Base-by-base conservation (phyloP, 306 rosid species). In the Calophaca sinica region DNA sequence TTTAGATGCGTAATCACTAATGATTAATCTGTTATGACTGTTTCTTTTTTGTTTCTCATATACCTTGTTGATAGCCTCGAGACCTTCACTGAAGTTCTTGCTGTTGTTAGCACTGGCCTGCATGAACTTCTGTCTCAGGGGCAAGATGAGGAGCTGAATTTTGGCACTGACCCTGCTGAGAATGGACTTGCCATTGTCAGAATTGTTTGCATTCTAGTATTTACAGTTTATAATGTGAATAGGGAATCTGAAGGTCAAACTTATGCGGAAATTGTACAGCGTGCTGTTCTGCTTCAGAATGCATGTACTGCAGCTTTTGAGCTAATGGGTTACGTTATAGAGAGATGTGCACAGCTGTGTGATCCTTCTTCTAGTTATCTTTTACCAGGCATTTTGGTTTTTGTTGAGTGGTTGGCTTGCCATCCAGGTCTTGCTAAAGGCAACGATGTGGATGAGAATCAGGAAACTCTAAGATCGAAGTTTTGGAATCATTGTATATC, bases 391-490 rank as follows among this genome's bases (percentile, higher is more conserved):
- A 84, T 93, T 79, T 81, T 93, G 45, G 88, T 93, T 65, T 88
- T 93, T 80, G 86, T 87, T 42, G 97, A 93, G 83, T 93, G 98
- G 98, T 85, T 93, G 86, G 96, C 98, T 20, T 89, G 92, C 76
- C 85, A 83, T 75, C 96, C 96, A 1, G 97, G 89, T 78, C 81
- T 91, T 70, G 87, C 91, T 2, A 85, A 87, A 44, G 89, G 90
- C 78, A 82, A 68, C 66, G 98, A 88, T 58, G 80, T 79, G 38
- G 92, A 91, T 66, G 93, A 89, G 71, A 87, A 83, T 75, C 91
- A 89, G 85, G 83, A 83, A 0, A 71, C 58, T 42, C 68, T 84
- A 77, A 84, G 93, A 80, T 82, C 93, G 52, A 88, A 71, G 42
- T 79, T 93, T 87, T 93, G 97, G 98, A 88, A 79, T 31, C 49